Conservation (phyloP, 2,329 filamentous ascomycete genomes). For the Ophiostoma montium region DNA sequence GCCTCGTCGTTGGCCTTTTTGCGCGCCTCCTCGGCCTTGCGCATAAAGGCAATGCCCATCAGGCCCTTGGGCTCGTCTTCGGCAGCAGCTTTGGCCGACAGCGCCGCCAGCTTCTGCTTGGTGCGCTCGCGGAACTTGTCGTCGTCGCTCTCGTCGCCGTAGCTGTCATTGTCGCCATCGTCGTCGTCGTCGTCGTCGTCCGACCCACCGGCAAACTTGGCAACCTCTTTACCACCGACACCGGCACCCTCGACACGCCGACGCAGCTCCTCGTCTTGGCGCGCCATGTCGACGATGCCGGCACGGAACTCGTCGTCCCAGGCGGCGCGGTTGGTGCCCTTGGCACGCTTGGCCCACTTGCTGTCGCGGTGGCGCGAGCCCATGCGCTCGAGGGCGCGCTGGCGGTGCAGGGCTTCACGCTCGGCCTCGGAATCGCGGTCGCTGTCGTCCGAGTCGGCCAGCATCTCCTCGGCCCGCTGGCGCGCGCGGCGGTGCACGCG, state of each 20-base stretch:
- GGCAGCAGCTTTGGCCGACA: conserved; percentile 16
- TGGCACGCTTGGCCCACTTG: conserved; percentile 81
- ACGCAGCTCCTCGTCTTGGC: conserved; percentile 68
- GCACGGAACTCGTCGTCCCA: conserved; percentile 82
- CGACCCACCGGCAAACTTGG: conserved; percentile 11
- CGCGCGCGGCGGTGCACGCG: conserved; percentile 73
- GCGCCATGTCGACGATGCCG: conserved; percentile 67
- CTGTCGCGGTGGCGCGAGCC: conserved; percentile 74
- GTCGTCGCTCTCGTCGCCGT: conserved; percentile 35
- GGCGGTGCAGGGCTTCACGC: conserved; percentile 52
- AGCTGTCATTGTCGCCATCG: conserved; percentile 40
- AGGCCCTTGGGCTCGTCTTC: conserved; percentile 47
- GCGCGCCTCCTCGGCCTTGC: conserved; percentile 64
- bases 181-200: conserved; percentile 33
- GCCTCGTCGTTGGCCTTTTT: conserved; percentile 62
- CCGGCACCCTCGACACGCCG: conserved; percentile 61
- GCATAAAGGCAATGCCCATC: conserved; percentile 87
- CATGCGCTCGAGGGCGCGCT: conserved; percentile 71
- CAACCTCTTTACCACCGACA: conserved; percentile 15
- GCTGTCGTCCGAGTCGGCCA: conserved; percentile 37
- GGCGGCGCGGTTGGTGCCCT: conserved; percentile 61
- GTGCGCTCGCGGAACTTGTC: conserved; percentile 36
- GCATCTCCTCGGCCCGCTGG: conserved; percentile 38
- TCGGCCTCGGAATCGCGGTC: conserved; percentile 52
- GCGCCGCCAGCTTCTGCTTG: conserved; percentile 32